Evolutionary conservation across 2,329 filamentous ascomycete species (phyloP), one percentile per base, ranked within the genome.

Genomic region (Phyllosticta paracitricarpa): DNA sequence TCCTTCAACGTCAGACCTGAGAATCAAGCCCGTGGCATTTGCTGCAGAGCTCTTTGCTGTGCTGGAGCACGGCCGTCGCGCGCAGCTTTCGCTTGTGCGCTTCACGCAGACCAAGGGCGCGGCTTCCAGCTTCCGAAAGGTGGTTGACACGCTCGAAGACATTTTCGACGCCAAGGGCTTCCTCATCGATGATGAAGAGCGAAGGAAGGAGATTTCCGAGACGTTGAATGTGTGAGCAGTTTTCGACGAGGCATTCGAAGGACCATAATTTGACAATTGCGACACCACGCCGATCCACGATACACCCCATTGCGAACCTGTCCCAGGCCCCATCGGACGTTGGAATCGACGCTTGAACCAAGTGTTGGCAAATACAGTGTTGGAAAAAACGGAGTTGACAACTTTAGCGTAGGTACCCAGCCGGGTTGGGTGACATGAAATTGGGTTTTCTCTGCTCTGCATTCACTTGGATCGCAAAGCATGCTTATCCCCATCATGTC

Each of bases 81-180:
- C 84, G 54, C 87, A 87, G 8, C 81, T 97, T 59, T 89, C 88
- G 72, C 85, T 97, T 65, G 85, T 89, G 30, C 87, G 90, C 40
- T 90, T 97, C 72, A 93, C 89, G 1, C 92, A 97, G 70, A 91
- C 94, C 70, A 87, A 87, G 62, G 94, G 93, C n/a, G 92, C 93
- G 1, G 91, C 90, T 48, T 94, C 88, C 68, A 94, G 89, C 67
- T 96, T 97, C 76, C 83, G 90, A 71, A 86, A 85, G 69, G 89
- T 96, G 9, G 83, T 95, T 26, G 88, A 91, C 63, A 88, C 88
- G 2, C 80, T 97, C 67, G 82, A 87, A 65, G 79, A 82, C 22
- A 82, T 90, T 17, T 85, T 95, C 71, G 80, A 79, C 65, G 79
- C 79, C 63, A 84, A 86, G 28, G 80, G 81, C 26, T 77, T 92